Evolutionary conservation across 176 grass and related monocot genomes (phyloP), one percentile per base, ranked within the genome.

Genomic region (Pontederia crassipes): DNA sequence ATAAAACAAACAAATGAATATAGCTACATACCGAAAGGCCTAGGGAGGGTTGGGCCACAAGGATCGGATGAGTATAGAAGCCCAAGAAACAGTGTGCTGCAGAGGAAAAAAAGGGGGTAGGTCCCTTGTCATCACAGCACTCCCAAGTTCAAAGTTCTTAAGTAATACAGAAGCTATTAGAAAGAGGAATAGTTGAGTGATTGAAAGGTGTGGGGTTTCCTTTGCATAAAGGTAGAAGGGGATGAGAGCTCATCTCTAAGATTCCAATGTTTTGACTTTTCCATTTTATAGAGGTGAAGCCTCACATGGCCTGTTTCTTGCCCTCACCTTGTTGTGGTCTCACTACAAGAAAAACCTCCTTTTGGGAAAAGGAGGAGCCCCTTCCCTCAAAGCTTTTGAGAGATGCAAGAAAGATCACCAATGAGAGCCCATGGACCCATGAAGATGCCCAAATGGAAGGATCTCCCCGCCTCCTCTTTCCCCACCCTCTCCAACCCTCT

Each of bases 301-400:
- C 54, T 75, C 78, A 81, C 78, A 75, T 81, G 78, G 78, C 9
- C 52, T 81, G 78, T 64, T 81, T 69, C 59, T 61, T 32, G 59
- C 35, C n/a, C 69, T 45, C 10, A 12, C 58, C n/a, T 24, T 62
- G 68, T 80, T 63, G 63, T 68, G 71, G 71, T 61, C 64, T 58
- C 77, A 49, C 61, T 40, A 40, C 32, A 40, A 18, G 53, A 47
- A 71, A 17, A 17, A 20, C 54, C 1, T 13, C 10, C 10, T 65
- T 69, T 81, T 81, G 69, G 17, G 58, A 69, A 75, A 80, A 80
- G 61, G 32, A 51, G 65, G 45, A 26, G 45, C 55, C 35, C 65
- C 55, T 74, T 48, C 20, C 54, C 6, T 32, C 35, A 52, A 66
- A 66, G 60, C 76, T 72, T 72, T 59, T 9, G 28, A 72, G 45